phyloP scores from a whole-genome alignment of 441 rosid species.

The Pelargonium australe region DNA sequence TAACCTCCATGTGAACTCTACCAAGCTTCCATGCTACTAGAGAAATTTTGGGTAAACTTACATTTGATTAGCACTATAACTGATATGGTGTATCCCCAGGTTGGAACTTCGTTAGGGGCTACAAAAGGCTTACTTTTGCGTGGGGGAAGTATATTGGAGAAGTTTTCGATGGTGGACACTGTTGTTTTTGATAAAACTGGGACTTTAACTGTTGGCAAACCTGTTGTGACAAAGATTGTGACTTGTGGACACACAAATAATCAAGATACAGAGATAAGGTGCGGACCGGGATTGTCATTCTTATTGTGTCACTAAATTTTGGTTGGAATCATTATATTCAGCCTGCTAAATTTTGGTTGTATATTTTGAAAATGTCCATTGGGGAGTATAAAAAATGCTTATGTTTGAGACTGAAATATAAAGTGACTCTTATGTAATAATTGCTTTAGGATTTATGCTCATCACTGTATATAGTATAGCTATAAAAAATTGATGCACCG shows the following conservation, averaged over 20 bases:
- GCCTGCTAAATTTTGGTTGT: neutral
- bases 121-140: slow-evolving; percentile 89
- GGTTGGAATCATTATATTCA: neutral
- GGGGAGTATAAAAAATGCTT: neutral
- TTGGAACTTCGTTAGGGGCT: slow-evolving; percentile 94
- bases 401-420: neutral
- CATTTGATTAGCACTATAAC: slow-evolving; percentile 4
- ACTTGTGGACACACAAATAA: slow-evolving; percentile 31
- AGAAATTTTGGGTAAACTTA: slow-evolving; percentile 16
- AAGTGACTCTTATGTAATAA: neutral
- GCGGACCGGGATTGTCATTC: slow-evolving; percentile 16
- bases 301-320: neutral
- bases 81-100: slow-evolving; percentile 35
- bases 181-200: slow-evolving; percentile 94
- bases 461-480: neutral
- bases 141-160: slow-evolving; percentile 83
- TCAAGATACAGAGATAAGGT: slow-evolving; percentile 49
- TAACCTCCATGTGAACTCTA: slow-evolving; percentile 26
- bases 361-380: neutral
- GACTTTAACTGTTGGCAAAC: slow-evolving; percentile 83
- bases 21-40: neutral
- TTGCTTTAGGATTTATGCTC: neutral
- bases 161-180: slow-evolving; percentile 67
- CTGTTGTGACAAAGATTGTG: slow-evolving; percentile 70
- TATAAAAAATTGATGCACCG: neutral